Percentiles rank a stretch among this genome's conserved stretches.
These are phyloP conservation scores for Begonia loranthoides DNA, from an alignment of 306 rosid genomes.

Conservation along the genomic window DNA sequence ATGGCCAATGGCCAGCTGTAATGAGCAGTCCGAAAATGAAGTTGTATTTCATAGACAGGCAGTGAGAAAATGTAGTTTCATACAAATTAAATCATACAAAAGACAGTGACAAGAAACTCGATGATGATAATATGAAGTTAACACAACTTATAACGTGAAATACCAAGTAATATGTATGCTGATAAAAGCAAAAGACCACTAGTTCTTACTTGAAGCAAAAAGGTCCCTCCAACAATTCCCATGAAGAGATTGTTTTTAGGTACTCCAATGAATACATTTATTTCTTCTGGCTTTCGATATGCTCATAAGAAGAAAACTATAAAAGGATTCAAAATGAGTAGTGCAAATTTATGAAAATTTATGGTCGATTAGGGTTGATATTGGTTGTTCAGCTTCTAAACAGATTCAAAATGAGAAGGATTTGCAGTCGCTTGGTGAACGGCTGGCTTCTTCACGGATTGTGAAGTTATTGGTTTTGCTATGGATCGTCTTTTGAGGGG, in stretches of 20 bases:
- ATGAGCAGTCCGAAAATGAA: background rate
- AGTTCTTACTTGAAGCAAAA: slow-evolving; percentile 55
- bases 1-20: slow-evolving; percentile 88
- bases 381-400: too few species aligned
- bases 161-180: background rate
- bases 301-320: slow-evolving; percentile 81
- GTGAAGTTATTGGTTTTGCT: too few species aligned
- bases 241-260: slow-evolving; percentile 58
- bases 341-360: too few species aligned
- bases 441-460: too few species aligned
- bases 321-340: slow-evolving; percentile 6
- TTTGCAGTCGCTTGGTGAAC: too few species aligned
- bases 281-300: slow-evolving; percentile 79
- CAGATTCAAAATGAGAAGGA: too few species aligned
- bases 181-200: slow-evolving; percentile 5
- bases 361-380: too few species aligned
- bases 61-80: background rate
- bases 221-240: slow-evolving; percentile 56
- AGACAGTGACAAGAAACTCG: slow-evolving; percentile 34
- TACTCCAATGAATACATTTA: slow-evolving; percentile 69
- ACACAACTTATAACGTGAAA: too few species aligned
- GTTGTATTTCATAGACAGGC: too few species aligned
- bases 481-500: too few species aligned
- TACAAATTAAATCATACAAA: background rate
- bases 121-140: slow-evolving; percentile 67